Conservation (phyloP, 2,329 filamentous ascomycete genomes). For the Epichloe brachyelytri region DNA sequence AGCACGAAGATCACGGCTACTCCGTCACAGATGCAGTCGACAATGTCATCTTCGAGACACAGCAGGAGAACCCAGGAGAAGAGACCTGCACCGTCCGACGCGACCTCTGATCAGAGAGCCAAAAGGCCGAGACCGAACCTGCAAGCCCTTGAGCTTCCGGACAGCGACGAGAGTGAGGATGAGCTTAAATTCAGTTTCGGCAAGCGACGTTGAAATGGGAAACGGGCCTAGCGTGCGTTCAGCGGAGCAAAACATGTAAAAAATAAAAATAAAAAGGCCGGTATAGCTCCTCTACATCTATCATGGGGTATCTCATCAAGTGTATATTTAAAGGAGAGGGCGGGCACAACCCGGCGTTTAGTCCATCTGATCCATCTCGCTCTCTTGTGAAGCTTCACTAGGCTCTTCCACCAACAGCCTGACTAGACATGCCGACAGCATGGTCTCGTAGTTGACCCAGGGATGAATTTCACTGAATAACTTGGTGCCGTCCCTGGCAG, state of each 20-base stretch:
- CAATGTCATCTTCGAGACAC: constrained; percentile 17
- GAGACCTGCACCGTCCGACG: constrained; percentile 18
- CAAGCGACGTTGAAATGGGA: constrained; percentile 27
- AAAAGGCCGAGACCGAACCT: constrained; percentile 22
- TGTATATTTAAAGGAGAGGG: background rate
- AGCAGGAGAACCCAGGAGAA: constrained; percentile 16
- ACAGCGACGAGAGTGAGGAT: constrained; percentile 40
- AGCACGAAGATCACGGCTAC: constrained; percentile 11
- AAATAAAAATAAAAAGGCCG: background rate
- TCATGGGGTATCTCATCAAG: constrained; percentile 5
- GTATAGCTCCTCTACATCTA: background rate
- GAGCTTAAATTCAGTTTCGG: constrained; percentile 44
- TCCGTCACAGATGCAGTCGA: constrained; percentile 17
- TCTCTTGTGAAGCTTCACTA: constrained; percentile 22
- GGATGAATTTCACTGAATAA: constrained; percentile 56
- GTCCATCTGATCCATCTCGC: constrained; percentile 49
- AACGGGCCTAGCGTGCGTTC: background rate
- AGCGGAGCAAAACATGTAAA: too few species aligned
- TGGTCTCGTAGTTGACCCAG: constrained; percentile 62
- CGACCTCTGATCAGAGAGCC: constrained; percentile 16
- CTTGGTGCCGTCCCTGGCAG: constrained; percentile 47
- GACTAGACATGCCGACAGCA: constrained; percentile 50
- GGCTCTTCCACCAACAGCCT: constrained; percentile 49
- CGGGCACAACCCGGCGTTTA: constrained; percentile 14
- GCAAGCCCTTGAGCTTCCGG: constrained; percentile 21